Evolutionary conservation across 139 green algal species (phyloP), one percentile per base, ranked within the genome.

Genomic region (Monoraphidium neglectum): DNA sequence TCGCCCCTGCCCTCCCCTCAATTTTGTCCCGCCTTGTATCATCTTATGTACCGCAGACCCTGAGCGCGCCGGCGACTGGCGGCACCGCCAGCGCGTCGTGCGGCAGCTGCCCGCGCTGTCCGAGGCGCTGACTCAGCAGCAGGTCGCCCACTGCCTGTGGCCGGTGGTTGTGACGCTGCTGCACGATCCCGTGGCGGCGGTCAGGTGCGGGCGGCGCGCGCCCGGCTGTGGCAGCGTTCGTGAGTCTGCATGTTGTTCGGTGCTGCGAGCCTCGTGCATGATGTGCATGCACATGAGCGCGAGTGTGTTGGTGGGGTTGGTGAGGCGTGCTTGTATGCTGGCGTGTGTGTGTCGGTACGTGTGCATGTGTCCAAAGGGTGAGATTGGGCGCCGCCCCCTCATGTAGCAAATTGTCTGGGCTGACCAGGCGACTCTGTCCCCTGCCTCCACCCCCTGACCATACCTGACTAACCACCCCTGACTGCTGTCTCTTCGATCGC

Each of bases 101-200:
- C 24, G 43, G 32, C 73, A 79, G 12, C 35, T 79, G 6, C 63
- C 62, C 13, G 47, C 62, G 47, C 46, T 72, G 28, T 62, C 73
- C 57, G 28, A 10, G 5, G 24, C 57, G 5, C 26, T 79, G 23
- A 72, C 73, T 13, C 36, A 33, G n/a, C 23, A 46, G 16, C 63
- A 79, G 32, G 47, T 79, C 2, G 73, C 73, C 40, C 68, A 72
- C 73, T 79, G 63, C n/a, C 5, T 79, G 32, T 79, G 73, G 73
- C 73, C 73, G 1, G 18, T 72, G 35, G 47, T 72, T 36, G n/a
- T 79, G 12, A 32, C 63, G 10, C 49, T 79, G 0, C 46, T n/a
- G 2, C 43, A 59, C 18, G 73, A 79, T 35, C 62, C 46, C 26
- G 73, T 72, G 23, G 32, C 40, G 30, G 62, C 73, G 1, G 73